Conservation (phyloP, 495 filamentous ascomycete species). For the Astrocystis sublimbata region DNA sequence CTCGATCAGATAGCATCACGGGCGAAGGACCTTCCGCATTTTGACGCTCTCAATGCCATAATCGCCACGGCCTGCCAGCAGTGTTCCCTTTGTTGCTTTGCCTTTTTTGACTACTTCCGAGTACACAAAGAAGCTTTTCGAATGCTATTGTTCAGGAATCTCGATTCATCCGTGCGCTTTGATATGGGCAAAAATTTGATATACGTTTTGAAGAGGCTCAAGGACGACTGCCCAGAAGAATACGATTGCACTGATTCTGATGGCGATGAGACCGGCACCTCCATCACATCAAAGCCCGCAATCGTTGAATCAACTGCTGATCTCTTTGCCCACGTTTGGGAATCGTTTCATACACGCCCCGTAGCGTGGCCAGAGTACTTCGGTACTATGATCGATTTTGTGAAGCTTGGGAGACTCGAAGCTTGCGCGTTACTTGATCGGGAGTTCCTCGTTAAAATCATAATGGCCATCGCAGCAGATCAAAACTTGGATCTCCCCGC, state of each 20-base stretch:
- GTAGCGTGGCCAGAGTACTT: constrained; percentile 84
- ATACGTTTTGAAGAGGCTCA: constrained; percentile 53
- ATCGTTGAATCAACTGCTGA: constrained; percentile 22
- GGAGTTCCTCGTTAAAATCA: constrained; percentile 56
- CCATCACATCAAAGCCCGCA: neutral
- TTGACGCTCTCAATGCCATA: constrained; percentile 55
- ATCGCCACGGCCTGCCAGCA: constrained; percentile 55
- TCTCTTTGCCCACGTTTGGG: constrained; percentile 58
- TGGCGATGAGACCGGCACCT: constrained; percentile 21
- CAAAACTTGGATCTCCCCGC: constrained; percentile 39
- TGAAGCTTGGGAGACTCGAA: constrained; percentile 56
- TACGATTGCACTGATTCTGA: constrained; percentile 40
- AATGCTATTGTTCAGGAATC: constrained; percentile 67
- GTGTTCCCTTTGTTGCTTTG: constrained; percentile 57
- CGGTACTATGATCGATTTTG: constrained; percentile 62
- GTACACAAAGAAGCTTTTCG: constrained; percentile 58
- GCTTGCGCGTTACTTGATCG: constrained; percentile 54
- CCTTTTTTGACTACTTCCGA: constrained; percentile 65
- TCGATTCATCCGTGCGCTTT: constrained; percentile 60
- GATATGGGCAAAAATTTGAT: constrained; percentile 59
- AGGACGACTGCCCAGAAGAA: constrained; percentile 40
- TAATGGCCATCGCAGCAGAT: constrained; percentile 67
- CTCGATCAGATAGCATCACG: constrained; percentile 78
- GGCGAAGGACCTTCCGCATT: constrained; percentile 67
- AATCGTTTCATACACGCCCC: constrained; percentile 52